These are phyloP conservation scores for Lobosporangium transversale DNA, from an alignment of 192 early-diverging fungal species.

Conservation along the genomic window DNA sequence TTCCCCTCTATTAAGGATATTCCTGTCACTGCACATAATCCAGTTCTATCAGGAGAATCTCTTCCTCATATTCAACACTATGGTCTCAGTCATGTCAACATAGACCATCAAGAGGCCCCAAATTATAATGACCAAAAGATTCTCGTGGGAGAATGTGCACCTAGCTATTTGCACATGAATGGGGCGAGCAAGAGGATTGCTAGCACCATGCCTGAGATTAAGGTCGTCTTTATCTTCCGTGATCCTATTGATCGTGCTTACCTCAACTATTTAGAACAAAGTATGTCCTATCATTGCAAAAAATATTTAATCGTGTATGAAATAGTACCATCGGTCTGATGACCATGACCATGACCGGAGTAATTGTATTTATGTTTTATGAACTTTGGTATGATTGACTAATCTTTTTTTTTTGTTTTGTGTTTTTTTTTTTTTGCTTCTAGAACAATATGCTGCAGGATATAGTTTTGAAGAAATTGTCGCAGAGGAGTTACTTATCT, in stretches of 20 bases:
- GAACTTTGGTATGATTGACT: no score
- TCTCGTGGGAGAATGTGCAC: conserved; percentile 45
- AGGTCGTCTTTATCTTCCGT: conserved; percentile 60
- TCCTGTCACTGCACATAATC: conserved; percentile 33
- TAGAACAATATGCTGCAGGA: conserved; percentile 54
- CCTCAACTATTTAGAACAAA: conserved; percentile 57
- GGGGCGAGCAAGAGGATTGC: conserved; percentile 57
- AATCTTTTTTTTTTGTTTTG: not conserved
- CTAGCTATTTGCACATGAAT: conserved; percentile 46
- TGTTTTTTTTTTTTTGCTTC: not conserved
- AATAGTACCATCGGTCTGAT: no score
- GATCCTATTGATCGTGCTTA: conserved; percentile 64
- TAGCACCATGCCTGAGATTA: conserved; percentile 59
- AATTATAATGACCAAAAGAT: conserved; percentile 42
- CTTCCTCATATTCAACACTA: conserved; percentile 51
- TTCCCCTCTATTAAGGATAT: conserved; percentile 55
- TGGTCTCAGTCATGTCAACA: conserved; percentile 43
- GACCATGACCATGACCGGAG: no score
- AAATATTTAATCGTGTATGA: no score
- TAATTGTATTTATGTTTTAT: no score
- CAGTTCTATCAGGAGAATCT: conserved; percentile 47
- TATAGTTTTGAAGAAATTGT: conserved; percentile 52
- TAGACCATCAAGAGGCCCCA: conserved; percentile 40
- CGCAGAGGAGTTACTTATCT: conserved; percentile 41
- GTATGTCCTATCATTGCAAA: conserved; percentile 4